Base-by-base conservation (phyloP, 192 early-diverging fungal species). In the Coemansia sp. region DNA sequence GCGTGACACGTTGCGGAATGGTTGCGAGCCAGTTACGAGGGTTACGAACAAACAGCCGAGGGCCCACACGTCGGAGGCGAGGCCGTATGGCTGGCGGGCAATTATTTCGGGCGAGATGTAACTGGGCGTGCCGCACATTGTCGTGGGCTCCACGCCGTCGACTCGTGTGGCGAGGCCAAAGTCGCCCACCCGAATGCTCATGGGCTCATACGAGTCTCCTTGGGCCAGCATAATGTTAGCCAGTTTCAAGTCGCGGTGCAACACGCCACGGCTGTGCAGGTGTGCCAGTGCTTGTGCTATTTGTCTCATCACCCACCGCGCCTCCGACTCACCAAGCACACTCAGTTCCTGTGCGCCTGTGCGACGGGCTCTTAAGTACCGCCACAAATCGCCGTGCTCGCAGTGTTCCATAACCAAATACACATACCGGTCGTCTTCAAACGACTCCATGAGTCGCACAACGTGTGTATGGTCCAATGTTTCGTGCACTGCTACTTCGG, bases 91-190 rank as follows among this genome's bases (percentile, higher is more conserved):
- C 58, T 81, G 81, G 15, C 87, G 78, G 9, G 87, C 83, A 1
- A 91, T 78, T 17, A 91, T 89, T 66, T 92, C 91, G 3, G 90
- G 89, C 23, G 88, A 85, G 10, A 92, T 90, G 68, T 92, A 92
- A 60, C 87, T 90, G 14, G 89, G 89, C 2, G 90, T 92, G 20
- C 90, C 90, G 60, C 90, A 92, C 82, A 90, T 78, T 0, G 89
- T 90, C 55, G 85, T 83, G 42, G 90, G 88, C 68, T 93, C 91
- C 40, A 44, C 1, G 60, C 74, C 28, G 82, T 68, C 1, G 60
- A 40, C 56, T 1, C 66, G 57, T 0, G 75, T 82, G 44, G 91
- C 91, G 42, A 91, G 66, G 4, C 91, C 91, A 73, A 93, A 93
- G 68, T 93, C 91, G n/a, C 83, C 87, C 34, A 93, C 82, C 73